Evolutionary conservation across 2,329 filamentous ascomycete genomes (phyloP), one percentile per base, ranked within the genome.

Genomic region (Clonostachys byssicola): DNA sequence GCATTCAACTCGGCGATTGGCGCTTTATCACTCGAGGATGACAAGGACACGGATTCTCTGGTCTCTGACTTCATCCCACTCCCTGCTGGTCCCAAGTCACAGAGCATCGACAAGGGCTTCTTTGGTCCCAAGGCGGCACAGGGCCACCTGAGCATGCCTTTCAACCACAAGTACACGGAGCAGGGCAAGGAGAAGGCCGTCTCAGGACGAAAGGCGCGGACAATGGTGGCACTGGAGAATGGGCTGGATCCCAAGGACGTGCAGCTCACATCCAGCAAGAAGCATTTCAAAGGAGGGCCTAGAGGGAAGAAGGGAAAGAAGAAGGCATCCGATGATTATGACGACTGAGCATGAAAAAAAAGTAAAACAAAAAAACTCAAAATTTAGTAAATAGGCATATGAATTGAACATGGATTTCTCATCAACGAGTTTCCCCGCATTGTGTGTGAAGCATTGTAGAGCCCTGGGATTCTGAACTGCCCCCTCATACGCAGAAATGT

Each of bases 111-210:
- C 70, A 89, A 86, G 60, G 80, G 81, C n/a, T 99, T 97, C 75
- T 99, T 99, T 62, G 85, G 79, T 6, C 71, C 82, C 3, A 76
- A 80, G 47, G 74, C 79, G 12, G 78, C 73, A 41, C 79, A 77
- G 1, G 88, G 83, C 3, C 86, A 88, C 58, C 54, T 95, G 36
- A 84, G 72, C 47, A 84, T 84, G 74, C 92, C 94, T 0, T 97
- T 97, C 72, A 92, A 85, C 66, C 82, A 94, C 71, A 88, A 94
- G 70, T 95, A 96, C 68, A 85, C 84, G 4, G 80, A 94, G 67
- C 90, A 95, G 61, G 91, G 90, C 5, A 44, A 36, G 30, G 45
- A 46, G 6, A 71, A 72, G 48, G 63, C 57, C 16, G 69, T 96
- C 42, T 89, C 81, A 16, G 92, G 92, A 1, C 78, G 94, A 51